These are phyloP conservation scores for Syzygium syzygioides DNA, from an alignment of 441 rosid species.

Conservation along the genomic window DNA sequence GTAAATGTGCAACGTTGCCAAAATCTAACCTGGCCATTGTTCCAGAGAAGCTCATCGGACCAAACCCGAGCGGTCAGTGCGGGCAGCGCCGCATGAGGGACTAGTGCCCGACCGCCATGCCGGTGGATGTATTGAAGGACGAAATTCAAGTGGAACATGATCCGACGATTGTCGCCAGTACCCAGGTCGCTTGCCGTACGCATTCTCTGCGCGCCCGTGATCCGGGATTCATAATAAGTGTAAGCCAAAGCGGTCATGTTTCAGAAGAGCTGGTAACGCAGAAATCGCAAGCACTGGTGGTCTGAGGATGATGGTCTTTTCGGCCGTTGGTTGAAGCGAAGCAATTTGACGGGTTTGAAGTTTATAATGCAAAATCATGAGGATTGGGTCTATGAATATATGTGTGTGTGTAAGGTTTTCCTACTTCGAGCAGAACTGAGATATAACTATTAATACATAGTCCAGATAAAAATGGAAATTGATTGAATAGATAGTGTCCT, in stretches of 20 bases:
- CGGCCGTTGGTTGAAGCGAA: not conserved
- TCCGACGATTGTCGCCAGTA: not conserved
- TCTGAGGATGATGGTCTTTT: not conserved
- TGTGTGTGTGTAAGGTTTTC: not conserved
- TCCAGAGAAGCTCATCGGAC: not conserved
- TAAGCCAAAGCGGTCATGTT: not conserved
- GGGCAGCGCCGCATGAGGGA: not conserved
- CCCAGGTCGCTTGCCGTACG: rapidly evolving
- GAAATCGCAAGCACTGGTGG: not conserved
- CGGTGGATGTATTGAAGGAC: not conserved
- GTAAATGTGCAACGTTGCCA: not conserved
- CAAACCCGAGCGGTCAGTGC: not conserved
- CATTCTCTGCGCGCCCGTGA: too few species aligned
- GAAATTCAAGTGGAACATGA: not conserved
- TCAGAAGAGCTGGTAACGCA: not conserved
- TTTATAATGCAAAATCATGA: not conserved
- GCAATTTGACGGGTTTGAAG: not conserved
- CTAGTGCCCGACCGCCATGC: rapidly evolving
- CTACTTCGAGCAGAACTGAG: not conserved
- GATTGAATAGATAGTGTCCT: not conserved
- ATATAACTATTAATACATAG: too few species aligned
- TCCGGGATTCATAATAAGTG: not conserved
- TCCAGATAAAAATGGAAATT: not conserved
- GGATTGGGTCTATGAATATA: not conserved
- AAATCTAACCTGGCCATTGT: not conserved